A percentile compares a stretch with the other conserved stretches of the same genome.
phyloP scores from a whole-genome alignment of 805 yeast genomes.

The Yarrowia alimentaria region DNA sequence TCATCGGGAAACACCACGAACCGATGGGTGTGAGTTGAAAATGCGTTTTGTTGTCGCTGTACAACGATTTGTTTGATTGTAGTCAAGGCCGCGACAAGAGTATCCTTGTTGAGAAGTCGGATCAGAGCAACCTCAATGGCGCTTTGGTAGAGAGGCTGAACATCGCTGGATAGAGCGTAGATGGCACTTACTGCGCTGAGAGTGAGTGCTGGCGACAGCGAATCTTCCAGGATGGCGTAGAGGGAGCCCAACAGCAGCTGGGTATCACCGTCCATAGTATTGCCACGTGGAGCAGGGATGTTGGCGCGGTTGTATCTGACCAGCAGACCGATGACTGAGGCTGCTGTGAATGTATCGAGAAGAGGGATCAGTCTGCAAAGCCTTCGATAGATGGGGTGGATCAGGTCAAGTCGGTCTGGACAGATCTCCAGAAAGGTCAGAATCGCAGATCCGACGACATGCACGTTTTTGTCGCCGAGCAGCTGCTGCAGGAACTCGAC shows the following conservation, averaged over 20 bases:
- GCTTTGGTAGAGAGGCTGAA: slow-evolving; percentile 3
- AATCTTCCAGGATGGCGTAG: slow-evolving; percentile 1
- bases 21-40: slow-evolving; percentile 4
- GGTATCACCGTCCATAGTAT: slow-evolving; percentile 53
- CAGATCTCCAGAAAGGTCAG: slow-evolving; percentile 54
- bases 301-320: slow-evolving; percentile 64
- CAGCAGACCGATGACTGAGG: slow-evolving; percentile 56
- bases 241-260: slow-evolving; percentile 45
- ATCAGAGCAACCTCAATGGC: slow-evolving; percentile 8
- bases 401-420: slow-evolving; percentile 56
- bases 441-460: slow-evolving; percentile 70
- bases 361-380: slow-evolving; percentile 49
- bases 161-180: slow-evolving; percentile 8
- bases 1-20: slow-evolving; percentile 25
- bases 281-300: slow-evolving; percentile 43
- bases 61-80: slow-evolving; percentile 13
- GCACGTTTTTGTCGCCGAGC: slow-evolving; percentile 61
- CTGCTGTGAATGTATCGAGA: slow-evolving; percentile 75
- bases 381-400: slow-evolving; percentile 70
- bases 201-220: slow-evolving; percentile 9
- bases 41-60: slow-evolving; percentile 18
- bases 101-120: slow-evolving; percentile 6
- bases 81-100: slow-evolving; percentile 4
- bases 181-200: slow-evolving; percentile 5
- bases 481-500: slow-evolving; percentile 51